Conservation (phyloP, 1,284 basidiomycete species). For the Cryptococcus hybrid region DNA sequence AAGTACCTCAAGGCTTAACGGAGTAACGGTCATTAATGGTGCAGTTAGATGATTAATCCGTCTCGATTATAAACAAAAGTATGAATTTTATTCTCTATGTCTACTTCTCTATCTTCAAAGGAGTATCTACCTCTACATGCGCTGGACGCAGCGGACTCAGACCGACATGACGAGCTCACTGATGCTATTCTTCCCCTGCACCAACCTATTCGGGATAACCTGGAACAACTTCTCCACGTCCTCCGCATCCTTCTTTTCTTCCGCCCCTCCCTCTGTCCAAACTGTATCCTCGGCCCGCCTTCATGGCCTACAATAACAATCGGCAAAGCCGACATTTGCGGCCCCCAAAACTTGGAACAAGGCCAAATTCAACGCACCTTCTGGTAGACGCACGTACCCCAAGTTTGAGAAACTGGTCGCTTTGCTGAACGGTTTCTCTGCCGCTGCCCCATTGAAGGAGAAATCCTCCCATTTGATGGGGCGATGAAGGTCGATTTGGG, state of each 20-base stretch:
- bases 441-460: constrained; percentile 16
- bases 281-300: constrained; percentile 25
- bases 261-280: constrained; percentile 27
- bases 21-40: no score
- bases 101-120: no score
- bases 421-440: constrained; percentile 12
- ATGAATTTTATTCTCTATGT: no score
- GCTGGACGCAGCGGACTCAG: no score
- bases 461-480: constrained; percentile 42
- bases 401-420: constrained; percentile 11
- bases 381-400: neutral
- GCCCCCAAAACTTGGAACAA: neutral
- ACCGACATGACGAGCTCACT: neutral
- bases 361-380: neutral
- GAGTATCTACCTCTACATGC: no score
- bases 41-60: no score
- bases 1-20: constrained; percentile 50
- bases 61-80: no score
- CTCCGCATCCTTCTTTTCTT: constrained; percentile 9
- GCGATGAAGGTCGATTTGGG: constrained; percentile 11
- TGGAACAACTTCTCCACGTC: constrained; percentile 12
- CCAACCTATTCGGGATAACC: constrained; percentile 6
- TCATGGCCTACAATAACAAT: neutral
- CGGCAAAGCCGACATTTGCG: neutral
- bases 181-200: neutral